Evolutionary conservation across 495 filamentous ascomycete species (phyloP).

Genomic region (Opeltia flavorubescens): DNA sequence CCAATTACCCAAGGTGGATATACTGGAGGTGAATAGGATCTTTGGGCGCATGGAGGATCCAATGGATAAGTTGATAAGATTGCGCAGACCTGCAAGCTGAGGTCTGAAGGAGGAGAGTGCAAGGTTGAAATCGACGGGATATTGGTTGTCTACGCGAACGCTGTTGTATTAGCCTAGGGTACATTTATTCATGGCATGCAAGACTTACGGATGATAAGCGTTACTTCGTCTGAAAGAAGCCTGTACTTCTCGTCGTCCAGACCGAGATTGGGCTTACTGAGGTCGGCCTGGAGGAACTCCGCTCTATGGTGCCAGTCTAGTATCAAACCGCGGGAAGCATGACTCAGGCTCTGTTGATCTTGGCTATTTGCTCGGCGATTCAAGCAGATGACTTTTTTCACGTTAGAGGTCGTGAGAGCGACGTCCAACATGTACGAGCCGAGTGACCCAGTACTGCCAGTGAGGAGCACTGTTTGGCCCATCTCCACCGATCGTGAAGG

Average conservation of each 20-base stretch:
- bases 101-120: slow-evolving; percentile 20
- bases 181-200: neutral
- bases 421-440: slow-evolving; percentile 22
- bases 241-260: slow-evolving; percentile 8
- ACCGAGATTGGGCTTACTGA: neutral
- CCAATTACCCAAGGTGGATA: slow-evolving; percentile 18
- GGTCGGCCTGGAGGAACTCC: slow-evolving; percentile 1
- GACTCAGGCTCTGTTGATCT: slow-evolving; percentile 15
- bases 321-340: neutral
- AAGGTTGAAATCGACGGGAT: slow-evolving; percentile 25
- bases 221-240: slow-evolving; percentile 12
- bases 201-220: slow-evolving; percentile 14
- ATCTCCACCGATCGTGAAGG: neutral
- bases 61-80: slow-evolving; percentile 17
- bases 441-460: slow-evolving; percentile 26
- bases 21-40: slow-evolving; percentile 43
- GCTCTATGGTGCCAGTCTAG: neutral
- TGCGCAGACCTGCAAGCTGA: slow-evolving; percentile 7
- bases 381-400: slow-evolving; percentile 19
- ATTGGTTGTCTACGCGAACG: slow-evolving; percentile 25
- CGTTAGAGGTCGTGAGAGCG: slow-evolving; percentile 9
- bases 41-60: slow-evolving; percentile 25
- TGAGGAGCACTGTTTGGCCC: slow-evolving; percentile 17
- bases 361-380: slow-evolving; percentile 23
- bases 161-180: neutral